Base-by-base conservation (phyloP, 2,329 filamentous ascomycete genomes). In the Pseudogymnoascus sp. region DNA sequence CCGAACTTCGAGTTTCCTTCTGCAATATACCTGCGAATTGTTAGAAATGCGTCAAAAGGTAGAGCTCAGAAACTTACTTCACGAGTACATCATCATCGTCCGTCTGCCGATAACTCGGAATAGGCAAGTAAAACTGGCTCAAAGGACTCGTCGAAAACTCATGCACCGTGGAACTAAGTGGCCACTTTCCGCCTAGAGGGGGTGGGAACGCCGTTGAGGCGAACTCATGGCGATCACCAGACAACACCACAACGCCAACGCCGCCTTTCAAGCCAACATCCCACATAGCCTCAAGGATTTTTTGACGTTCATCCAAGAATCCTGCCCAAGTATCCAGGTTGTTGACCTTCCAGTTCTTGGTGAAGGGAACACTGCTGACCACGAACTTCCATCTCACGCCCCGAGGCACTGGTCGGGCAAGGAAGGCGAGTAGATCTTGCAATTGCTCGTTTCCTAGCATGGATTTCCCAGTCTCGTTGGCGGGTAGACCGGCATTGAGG, bases 191-290 rank as follows among this genome's bases (percentile, higher is more conserved):
- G 66, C 78, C 81, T 61, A 68, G 79, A 65, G 80, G 85, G n/a
- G 82, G 86, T 14, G 81, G 88, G 76, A 89, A 88, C 59, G 88
- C 86, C 0, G 93, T 97, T 0, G 93, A 93, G 1, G 90, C 95
- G 74, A 97, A 97, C 74, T 99, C 95, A 72, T 99, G 95, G n/a
- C 95, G 82, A 71, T 99, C 95, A 0, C 95, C 95, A 14, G 89
- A 95, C 9, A 99, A 80, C 11, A 97, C 80, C 2, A 96, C 82
- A 6, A 97, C 87, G 23, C 93, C 90, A 5, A 89, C 79, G 5
- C 90, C 89, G 4, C 85, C 83, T 1, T 77, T 75, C 11, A 84
- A 78, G n/a, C 90, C 88, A 0, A 89, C 87, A 65, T 90, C 88
- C 92, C 95, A 97, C 84, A 97, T 96, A 1, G 91, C 90, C 73